phyloP scores from a whole-genome alignment of 495 filamentous ascomycete species.

The Penicillium bovifimosum region DNA sequence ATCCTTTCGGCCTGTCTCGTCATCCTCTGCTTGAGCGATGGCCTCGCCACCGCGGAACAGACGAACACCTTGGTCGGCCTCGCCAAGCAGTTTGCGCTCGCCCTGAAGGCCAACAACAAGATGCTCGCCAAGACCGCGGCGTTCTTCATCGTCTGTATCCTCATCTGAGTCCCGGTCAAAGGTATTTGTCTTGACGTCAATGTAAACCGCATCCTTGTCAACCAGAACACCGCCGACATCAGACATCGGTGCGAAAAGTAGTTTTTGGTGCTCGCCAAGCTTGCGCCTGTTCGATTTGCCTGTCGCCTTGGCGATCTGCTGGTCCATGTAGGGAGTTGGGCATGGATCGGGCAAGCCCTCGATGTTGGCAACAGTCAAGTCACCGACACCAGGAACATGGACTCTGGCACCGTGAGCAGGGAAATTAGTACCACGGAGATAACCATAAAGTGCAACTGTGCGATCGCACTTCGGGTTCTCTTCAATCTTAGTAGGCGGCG shows the following conservation, averaged over 20 bases:
- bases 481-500: slow-evolving; percentile 84
- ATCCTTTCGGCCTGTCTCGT: slow-evolving; percentile 63
- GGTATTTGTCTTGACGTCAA: slow-evolving; percentile 66
- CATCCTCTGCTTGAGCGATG: slow-evolving; percentile 54
- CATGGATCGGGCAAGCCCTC: slow-evolving; percentile 91
- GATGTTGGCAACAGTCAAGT: slow-evolving; percentile 76
- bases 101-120: slow-evolving; percentile 85
- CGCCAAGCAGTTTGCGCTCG: slow-evolving; percentile 75
- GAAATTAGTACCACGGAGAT: slow-evolving; percentile 94
- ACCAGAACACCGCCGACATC: slow-evolving; percentile 89
- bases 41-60: slow-evolving; percentile 74
- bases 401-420: slow-evolving; percentile 78
- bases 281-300: slow-evolving; percentile 72
- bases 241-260: slow-evolving; percentile 94
- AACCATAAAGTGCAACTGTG: slow-evolving; percentile 86
- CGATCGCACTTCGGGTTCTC: slow-evolving; percentile 83
- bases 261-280: slow-evolving; percentile 91
- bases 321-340: slow-evolving; percentile 85
- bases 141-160: slow-evolving; percentile 50
- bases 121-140: slow-evolving; percentile 82
- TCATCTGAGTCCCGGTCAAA: slow-evolving; percentile 64
- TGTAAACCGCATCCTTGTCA: slow-evolving; percentile 76
- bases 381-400: slow-evolving; percentile 92
- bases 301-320: slow-evolving; percentile 70
- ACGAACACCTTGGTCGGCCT: slow-evolving; percentile 71